Evolutionary conservation across 2,329 filamentous ascomycete species (phyloP), one percentile per base, ranked within the genome.

Genomic region (Colletotrichum karsti): DNA sequence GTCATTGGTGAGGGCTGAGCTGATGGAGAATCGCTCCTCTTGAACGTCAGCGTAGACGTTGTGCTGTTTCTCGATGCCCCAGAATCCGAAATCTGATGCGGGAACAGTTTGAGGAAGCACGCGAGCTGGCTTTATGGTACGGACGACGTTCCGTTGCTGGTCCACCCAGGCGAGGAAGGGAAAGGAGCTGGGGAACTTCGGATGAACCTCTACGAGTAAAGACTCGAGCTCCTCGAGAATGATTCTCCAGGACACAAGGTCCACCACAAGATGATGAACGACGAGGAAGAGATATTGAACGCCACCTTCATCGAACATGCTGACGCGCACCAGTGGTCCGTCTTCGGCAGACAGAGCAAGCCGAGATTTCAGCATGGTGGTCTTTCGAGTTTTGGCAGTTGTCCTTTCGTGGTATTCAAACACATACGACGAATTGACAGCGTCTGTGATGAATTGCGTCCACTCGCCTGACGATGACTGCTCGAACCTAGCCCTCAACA

Each of bases 181-280:
- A 13, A 39, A 58, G 2, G 24, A 57, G 3, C 33, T 9, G 10
- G 10, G 26, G 42, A 58, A 63, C 2, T n/a, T 39, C 5, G 42
- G 53, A 15, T 28, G 5, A 3, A 8, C 9, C 18, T 50, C 33
- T 33, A 33, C 50, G 1, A 57, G 44, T 3, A 53, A 15, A 6
- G 30, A 7, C 10, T 85, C 82, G 0, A 85, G 73, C 50, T 85
- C 82, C 37, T 81, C 77, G 0, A 84, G 71, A 2, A 85, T 73
- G 3, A 82, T 76, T 7, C 81, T 75, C 83, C 83, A 85, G 0
- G 82, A 83, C 1, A 85, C 81, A 4, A 85, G 71, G 57, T 85
- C 83, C 15, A 85, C 76, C 1, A 80, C 76, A 0, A 81, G 71
- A 61, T 82, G 80, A 13, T 81, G 79, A 2, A 74, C 76, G 7